These are phyloP conservation scores for Aspergillus novofumigatus DNA, from an alignment of 2,329 filamentous ascomycete genomes.

Conservation along the genomic window DNA sequence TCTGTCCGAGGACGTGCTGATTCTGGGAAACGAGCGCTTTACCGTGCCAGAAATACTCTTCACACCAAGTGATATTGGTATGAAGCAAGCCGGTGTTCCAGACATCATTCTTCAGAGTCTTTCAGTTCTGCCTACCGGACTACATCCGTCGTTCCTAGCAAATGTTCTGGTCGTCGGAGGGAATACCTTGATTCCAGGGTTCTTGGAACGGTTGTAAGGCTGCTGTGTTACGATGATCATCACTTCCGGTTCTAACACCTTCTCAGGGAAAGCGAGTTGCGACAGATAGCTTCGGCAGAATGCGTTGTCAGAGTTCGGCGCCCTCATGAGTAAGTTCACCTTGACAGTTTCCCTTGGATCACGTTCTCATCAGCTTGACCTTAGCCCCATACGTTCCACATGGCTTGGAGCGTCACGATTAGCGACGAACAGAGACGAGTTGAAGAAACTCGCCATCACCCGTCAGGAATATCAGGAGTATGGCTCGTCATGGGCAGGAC, in stretches of 20 bases:
- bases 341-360: conserved; percentile 1
- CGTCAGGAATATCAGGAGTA: conserved; percentile 87
- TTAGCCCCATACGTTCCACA: conserved; percentile 66
- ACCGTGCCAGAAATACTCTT: conserved; percentile 86
- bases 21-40: conserved; percentile 89
- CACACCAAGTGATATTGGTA: conserved; percentile 76
- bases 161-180: conserved; percentile 90
- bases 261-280: conserved; percentile 60
- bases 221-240: background rate
- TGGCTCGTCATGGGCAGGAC: conserved; percentile 69
- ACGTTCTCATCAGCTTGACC: conserved; percentile 7
- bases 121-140: conserved; percentile 67
- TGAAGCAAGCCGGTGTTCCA: conserved; percentile 76
- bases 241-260: conserved; percentile 15
- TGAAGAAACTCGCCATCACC: conserved; percentile 70
- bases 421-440: conserved; percentile 60
- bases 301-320: conserved; percentile 71
- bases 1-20: conserved; percentile 71
- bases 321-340: conserved; percentile 54
- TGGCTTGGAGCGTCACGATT: conserved; percentile 83
- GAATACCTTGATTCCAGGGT: conserved; percentile 73
- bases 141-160: conserved; percentile 78
- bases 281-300: conserved; percentile 67
- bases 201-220: conserved; percentile 67
- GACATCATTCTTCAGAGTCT: conserved; percentile 80